Evolutionary conservation across 1,284 basidiomycete genomes (phyloP), one percentile per base, ranked within the genome.

Genomic region (Bondarzewia mesenterica): DNA sequence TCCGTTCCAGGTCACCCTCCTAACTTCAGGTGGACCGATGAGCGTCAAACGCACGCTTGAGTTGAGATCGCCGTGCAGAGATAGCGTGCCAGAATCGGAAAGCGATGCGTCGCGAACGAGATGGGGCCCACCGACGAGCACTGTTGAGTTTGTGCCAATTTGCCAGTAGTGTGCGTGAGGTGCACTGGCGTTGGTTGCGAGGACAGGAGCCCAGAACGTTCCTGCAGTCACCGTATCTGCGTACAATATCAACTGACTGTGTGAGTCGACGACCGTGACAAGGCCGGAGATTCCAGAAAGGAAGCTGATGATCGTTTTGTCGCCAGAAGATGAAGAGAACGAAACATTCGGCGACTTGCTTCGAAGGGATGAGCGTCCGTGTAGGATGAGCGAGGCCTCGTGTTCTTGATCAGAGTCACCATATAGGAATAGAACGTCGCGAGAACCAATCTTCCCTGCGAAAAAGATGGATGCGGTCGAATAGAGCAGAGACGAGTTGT

Each of bases 371-470:
- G 55, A 7, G 61, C 67, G 16, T 80, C 36, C 38, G 12, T 26
- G 22, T 7, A 39, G 60, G 1, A 52, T 43, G 36, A 86, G 61
- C 2, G 77, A 67, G 37, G 70, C 62, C 59, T 89, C 84, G 58
- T 84, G 78, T n/a, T 71, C 69, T 54, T 88, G 78, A 3, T 60
- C 59, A 1, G 71, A 58, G 51, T 80, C 72, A 2, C 85, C 85
- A 57, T 82, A 78, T 12, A 89, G 64, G 65, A 87, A 80, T 5
- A 89, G 65, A 20, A 89, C 69, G 56, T 89, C 84, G 23, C 84
- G 73, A 3, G 59, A 64, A 36, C 78, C 85, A 49, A 89, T 86
- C 14, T 60, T 67, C 8, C 84, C 82, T 0, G 86, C 79, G 56
- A 78, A 89, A 58, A 80, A 63, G 26, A 89, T 67, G 46, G 77